Evolutionary conservation across 2,329 filamentous ascomycete genomes (phyloP).

Genomic region (Aspergillus eucalypticola): DNA sequence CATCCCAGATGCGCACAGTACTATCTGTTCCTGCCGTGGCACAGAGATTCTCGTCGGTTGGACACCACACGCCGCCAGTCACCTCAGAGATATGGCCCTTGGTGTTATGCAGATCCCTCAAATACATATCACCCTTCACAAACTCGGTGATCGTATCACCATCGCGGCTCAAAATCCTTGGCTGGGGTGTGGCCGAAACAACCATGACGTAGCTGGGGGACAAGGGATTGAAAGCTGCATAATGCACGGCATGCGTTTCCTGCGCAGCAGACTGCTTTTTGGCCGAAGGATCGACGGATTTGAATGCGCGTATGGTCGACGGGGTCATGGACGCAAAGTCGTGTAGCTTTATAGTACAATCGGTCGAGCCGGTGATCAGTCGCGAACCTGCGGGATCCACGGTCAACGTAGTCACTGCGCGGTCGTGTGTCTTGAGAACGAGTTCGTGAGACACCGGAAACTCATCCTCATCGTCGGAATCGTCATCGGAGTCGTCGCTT

Average conservation of each 20-base stretch:
- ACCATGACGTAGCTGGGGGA: slow-evolving; percentile 81
- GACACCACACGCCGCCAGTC: slow-evolving; percentile 87
- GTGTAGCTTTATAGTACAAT: slow-evolving; percentile 88
- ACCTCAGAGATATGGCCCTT: slow-evolving; percentile 95
- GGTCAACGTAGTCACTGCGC: slow-evolving; percentile 78
- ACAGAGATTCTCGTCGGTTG: slow-evolving; percentile 78
- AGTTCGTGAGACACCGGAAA: slow-evolving; percentile 93
- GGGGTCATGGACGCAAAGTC: slow-evolving; percentile 96
- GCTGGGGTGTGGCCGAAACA: slow-evolving; percentile 83
- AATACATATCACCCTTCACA: slow-evolving; percentile 97
- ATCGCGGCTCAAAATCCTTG: slow-evolving; percentile 85
- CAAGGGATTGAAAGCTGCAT: slow-evolving; percentile 80
- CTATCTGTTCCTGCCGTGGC: slow-evolving; percentile 93
- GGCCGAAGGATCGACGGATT: slow-evolving; percentile 81
- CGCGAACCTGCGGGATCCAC: slow-evolving; percentile 83
- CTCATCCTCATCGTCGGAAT: slow-evolving; percentile 76
- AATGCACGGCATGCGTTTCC: slow-evolving; percentile 86
- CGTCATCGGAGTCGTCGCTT: slow-evolving; percentile 55
- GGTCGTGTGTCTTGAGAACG: slow-evolving; percentile 86
- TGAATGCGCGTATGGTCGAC: slow-evolving; percentile 90
- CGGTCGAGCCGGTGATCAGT: slow-evolving; percentile 85
- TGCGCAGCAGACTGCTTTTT: slow-evolving; percentile 69
- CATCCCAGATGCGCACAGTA: slow-evolving; percentile 93
- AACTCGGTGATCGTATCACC: slow-evolving; percentile 85
- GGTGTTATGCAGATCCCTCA: slow-evolving; percentile 95